Evolutionary conservation across 139 green algal genomes (phyloP).

Genomic region (Haematococcus lacustris): DNA sequence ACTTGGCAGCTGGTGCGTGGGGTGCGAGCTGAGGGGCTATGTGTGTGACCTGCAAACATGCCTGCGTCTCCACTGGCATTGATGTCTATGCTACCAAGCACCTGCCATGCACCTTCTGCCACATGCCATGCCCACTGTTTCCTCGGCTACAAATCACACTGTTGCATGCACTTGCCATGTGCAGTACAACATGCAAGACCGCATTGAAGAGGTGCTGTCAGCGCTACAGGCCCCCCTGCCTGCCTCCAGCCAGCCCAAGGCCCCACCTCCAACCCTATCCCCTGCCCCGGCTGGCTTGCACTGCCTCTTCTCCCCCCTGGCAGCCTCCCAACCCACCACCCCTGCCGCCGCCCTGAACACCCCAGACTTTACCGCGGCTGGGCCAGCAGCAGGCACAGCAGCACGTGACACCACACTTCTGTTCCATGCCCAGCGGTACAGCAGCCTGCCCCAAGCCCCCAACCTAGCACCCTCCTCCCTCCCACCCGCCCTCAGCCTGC

Average conservation of each 20-base stretch:
- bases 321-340: too few relatives aligned
- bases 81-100: background rate
- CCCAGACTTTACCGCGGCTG: too few relatives aligned
- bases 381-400: too few relatives aligned
- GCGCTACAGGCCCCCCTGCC: constrained; percentile 27
- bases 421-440: too few relatives aligned
- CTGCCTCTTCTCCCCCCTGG: too few relatives aligned
- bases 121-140: background rate
- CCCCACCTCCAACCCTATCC: background rate
- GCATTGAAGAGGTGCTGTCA: constrained; percentile 26
- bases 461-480: background rate
- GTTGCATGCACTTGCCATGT: background rate
- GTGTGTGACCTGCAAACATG: background rate
- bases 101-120: background rate
- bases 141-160: background rate
- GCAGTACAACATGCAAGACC: constrained; percentile 18
- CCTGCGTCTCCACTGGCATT: background rate
- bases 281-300: too few relatives aligned
- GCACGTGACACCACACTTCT: too few relatives aligned
- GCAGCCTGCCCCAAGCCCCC: too few relatives aligned
- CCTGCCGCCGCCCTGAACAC: too few relatives aligned
- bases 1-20: background rate
- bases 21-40: background rate
- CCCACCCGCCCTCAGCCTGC: background rate
- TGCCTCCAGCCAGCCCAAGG: background rate